phyloP scores from a whole-genome alignment of 1,284 basidiomycete species.

The Golubevia pallescens region DNA sequence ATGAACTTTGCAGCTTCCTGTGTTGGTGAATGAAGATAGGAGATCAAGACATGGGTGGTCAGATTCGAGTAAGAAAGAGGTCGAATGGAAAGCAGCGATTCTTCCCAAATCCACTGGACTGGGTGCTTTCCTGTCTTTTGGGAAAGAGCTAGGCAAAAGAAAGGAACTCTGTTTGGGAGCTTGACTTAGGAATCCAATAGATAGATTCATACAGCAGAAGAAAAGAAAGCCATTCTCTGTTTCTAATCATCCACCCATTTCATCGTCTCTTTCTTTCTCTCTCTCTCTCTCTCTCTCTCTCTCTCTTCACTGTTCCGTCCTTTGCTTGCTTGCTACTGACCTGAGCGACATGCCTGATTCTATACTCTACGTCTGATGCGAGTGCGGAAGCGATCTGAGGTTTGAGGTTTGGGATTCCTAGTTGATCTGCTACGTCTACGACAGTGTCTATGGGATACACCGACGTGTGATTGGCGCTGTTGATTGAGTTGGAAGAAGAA shows the following conservation, averaged over 20 bases:
- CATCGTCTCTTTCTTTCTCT: too few species aligned
- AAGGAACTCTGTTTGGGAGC: too few species aligned
- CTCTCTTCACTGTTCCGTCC: not conserved
- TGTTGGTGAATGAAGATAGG: not conserved
- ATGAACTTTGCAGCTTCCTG: constrained; percentile 96
- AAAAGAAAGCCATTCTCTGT: too few species aligned
- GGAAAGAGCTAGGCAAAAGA: too few species aligned
- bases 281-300: too few species aligned
- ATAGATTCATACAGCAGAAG: too few species aligned
- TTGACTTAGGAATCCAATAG: too few species aligned
- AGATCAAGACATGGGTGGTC: not conserved
- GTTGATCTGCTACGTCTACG: constrained; percentile 82
- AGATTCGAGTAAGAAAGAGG: not conserved
- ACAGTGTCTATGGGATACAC: constrained; percentile 59
- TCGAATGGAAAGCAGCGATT: not conserved
- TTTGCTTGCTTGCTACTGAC: constrained; percentile 68
- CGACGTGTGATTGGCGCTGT: constrained; percentile 11
- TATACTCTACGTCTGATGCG: constrained; percentile 94
- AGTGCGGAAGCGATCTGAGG: constrained; percentile 82
- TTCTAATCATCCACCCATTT: too few species aligned
- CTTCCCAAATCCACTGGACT: too few species aligned
- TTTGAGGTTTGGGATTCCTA: constrained; percentile 79
- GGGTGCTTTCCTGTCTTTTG: not conserved
- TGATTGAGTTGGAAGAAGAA: too few species aligned
- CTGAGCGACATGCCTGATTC: constrained; percentile 90